These are phyloP conservation scores for Xylaria sp. DNA, from an alignment of 2,329 filamentous ascomycete genomes.

Conservation along the genomic window DNA sequence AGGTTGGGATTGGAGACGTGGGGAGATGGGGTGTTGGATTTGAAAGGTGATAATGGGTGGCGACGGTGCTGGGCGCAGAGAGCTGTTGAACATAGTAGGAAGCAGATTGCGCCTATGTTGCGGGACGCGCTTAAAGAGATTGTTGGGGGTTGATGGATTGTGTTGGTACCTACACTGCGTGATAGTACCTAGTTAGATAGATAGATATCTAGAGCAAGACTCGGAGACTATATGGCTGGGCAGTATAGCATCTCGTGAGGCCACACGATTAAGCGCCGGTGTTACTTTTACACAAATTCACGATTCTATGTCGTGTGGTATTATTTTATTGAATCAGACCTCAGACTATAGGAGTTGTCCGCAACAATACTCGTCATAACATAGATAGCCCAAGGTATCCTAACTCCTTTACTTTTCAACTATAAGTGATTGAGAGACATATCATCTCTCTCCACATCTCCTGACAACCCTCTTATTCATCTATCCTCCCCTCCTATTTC, in stretches of 20 bases:
- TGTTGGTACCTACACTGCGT: neutral
- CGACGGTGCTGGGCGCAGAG: constrained; percentile 74
- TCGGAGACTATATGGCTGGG: neutral
- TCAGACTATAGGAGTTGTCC: neutral
- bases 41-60: constrained; percentile 50
- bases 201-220: neutral
- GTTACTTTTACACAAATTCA: neutral
- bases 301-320: neutral
- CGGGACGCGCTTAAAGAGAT: constrained; percentile 62
- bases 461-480: neutral
- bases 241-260: neutral
- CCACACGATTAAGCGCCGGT: neutral
- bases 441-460: neutral
- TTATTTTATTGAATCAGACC: neutral
- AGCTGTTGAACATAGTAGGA: constrained; percentile 68
- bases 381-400: neutral
- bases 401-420: neutral
- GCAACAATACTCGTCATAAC: neutral
- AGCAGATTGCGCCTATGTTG: constrained; percentile 75
- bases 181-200: neutral
- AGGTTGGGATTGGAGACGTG: constrained; percentile 67
- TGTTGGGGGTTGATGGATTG: neutral
- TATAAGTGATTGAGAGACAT: neutral
- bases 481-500: neutral
- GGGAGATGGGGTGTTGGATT: constrained; percentile 59